Evolutionary conservation across 2,329 filamentous ascomycete genomes (phyloP).

Genomic region (Hypoxylon sp.): DNA sequence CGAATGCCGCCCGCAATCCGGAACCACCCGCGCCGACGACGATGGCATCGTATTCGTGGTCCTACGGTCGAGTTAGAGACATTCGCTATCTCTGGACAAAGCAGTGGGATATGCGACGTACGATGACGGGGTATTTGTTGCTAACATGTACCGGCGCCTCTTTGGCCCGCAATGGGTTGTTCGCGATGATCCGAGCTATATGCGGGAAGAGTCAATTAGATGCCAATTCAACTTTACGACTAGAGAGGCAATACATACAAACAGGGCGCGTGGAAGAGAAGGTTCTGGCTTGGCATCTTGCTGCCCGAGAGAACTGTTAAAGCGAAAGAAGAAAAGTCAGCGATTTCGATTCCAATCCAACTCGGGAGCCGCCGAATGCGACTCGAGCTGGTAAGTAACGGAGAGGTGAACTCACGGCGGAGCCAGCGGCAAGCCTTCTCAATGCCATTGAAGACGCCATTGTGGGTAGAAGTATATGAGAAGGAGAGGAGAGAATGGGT

Average conservation of each 20-base stretch:
- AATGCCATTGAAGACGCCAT: constrained; percentile 76
- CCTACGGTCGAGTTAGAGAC: constrained; percentile 62
- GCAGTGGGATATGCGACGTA: constrained; percentile 61
- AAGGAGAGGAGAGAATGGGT: constrained; percentile 36
- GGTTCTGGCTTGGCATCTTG: constrained; percentile 76
- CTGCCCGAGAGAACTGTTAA: constrained; percentile 71
- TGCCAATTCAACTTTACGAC: constrained; percentile 7
- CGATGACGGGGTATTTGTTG: constrained; percentile 94
- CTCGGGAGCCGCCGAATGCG: constrained; percentile 18
- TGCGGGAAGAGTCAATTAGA: constrained; percentile 30
- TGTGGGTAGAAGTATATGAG: constrained; percentile 42
- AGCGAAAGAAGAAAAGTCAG: constrained; percentile 27
- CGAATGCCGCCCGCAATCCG: constrained; percentile 85
- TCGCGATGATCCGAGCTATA: constrained; percentile 86
- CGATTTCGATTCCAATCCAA: constrained; percentile 12
- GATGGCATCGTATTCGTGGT: constrained; percentile 98
- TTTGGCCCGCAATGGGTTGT: constrained; percentile 88
- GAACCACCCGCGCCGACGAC: constrained; percentile 89
- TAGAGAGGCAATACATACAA: constrained; percentile 65
- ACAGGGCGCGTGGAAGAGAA: constrained; percentile 90
- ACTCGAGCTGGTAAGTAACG: constrained; percentile 35
- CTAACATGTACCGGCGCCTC: constrained; percentile 89
- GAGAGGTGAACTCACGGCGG: constrained; percentile 63
- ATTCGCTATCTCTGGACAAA: constrained; percentile 9
- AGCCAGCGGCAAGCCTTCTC: constrained; percentile 69